Conservation (phyloP, 1,139 yeast species). For the Tardiomyces depauwii region DNA sequence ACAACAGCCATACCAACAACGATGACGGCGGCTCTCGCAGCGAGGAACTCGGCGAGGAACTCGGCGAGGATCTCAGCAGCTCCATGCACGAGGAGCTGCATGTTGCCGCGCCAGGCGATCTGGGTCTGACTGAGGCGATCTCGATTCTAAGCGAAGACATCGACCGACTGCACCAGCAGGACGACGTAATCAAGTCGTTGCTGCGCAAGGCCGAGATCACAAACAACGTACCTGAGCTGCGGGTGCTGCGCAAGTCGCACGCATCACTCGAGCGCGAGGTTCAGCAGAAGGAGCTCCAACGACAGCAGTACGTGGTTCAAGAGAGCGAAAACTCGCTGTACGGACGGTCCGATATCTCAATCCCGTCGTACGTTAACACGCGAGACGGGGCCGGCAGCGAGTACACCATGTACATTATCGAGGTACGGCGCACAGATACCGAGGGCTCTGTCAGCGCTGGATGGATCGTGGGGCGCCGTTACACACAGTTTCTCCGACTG, state of each 20-base stretch:
- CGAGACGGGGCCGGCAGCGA: conserved; percentile 45
- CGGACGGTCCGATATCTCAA: conserved; percentile 54
- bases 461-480: conserved; percentile 85
- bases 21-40: neutral
- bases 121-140: conserved; percentile 59
- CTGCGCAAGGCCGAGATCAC: conserved; percentile 74
- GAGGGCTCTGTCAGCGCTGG: conserved; percentile 46
- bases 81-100: conserved; percentile 12
- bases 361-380: conserved; percentile 51
- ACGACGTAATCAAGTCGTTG: conserved; percentile 52
- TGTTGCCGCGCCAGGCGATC: conserved; percentile 59
- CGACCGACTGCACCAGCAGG: conserved; percentile 51
- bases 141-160: conserved; percentile 44
- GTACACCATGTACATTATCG: conserved; percentile 62
- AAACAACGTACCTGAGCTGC: conserved; percentile 57
- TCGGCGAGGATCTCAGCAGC: neutral
- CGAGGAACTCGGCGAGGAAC: neutral
- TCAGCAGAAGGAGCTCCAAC: conserved; percentile 56
- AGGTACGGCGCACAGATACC: conserved; percentile 48
- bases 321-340: conserved; percentile 71
- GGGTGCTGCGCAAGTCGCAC: conserved; percentile 56
- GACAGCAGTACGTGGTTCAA: conserved; percentile 73
- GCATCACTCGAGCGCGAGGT: conserved; percentile 58
- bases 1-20: too few relatives aligned
- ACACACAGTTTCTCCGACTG: conserved; percentile 67